Conservation (phyloP, 306 rosid genomes). For the Geum urbanum region DNA sequence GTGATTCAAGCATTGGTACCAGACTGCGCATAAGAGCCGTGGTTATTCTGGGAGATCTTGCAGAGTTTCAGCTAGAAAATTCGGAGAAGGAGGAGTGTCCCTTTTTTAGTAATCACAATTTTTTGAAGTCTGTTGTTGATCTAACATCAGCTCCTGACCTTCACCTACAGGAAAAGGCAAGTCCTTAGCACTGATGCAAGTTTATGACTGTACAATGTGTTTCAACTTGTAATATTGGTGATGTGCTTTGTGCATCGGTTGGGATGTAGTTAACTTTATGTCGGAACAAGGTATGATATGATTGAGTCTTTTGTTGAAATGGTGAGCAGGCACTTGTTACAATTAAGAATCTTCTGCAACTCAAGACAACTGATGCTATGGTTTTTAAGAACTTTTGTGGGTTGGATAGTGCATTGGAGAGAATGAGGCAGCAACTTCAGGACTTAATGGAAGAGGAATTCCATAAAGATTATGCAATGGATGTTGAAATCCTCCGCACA, state of each 20-base stretch:
- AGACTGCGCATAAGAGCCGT: conserved; percentile 69
- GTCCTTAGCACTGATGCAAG: not conserved
- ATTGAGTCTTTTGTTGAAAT: not conserved
- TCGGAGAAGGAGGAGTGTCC: conserved; percentile 37
- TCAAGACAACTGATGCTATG: conserved; percentile 54
- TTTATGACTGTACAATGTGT: not conserved
- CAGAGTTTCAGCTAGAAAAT: conserved; percentile 53
- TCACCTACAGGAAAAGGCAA: conserved; percentile 86
- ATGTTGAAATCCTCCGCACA: conserved; percentile 59
- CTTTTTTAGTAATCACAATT: conserved; percentile 43
- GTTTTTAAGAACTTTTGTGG: conserved; percentile 60
- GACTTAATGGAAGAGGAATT: conserved; percentile 49
- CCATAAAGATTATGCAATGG: conserved; percentile 62
- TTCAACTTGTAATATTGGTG: not conserved
- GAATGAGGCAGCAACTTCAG: conserved; percentile 50
- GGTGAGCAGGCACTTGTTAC: conserved; percentile 60
- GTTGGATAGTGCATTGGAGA: conserved; percentile 67
- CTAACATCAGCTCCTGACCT: conserved; percentile 63
- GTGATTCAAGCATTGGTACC: conserved; percentile 52
- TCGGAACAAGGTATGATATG: not conserved
- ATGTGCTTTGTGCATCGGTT: not conserved
- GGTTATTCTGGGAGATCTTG: conserved; percentile 65
- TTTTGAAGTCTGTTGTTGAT: conserved; percentile 81
- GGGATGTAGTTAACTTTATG: not conserved
- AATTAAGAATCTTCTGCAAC: conserved; percentile 63